Base-by-base conservation (phyloP, 805 yeast species). In the Saccharomycopsis babjevae region DNA sequence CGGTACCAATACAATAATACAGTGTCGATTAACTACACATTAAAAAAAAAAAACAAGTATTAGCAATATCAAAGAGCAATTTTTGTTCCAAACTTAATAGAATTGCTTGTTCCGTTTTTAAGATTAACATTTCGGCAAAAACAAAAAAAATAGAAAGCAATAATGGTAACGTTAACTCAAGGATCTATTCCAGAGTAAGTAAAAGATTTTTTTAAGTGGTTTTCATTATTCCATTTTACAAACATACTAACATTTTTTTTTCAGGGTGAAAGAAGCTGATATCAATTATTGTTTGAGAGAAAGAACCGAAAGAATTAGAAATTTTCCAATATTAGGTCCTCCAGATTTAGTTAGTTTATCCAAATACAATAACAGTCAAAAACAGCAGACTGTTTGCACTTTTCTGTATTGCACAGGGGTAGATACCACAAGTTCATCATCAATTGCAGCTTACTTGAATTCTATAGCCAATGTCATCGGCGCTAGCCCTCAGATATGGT, bases 361-460 rank as follows among this genome's bases (percentile, higher is more conserved):
- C 58, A 83, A 78, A 64, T 71, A 71, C 34, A 68, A 69, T 68
- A 18, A 67, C 59, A 57, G 74, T 69, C 67, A 73, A 76, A 66
- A 75, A 77, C 74, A 76, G 75, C 74, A 76, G 75, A 83, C 78
- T 57, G 72, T 84, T n/a, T 88, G 90, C 10, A 86, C 94, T 1
- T 88, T 81, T 69, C 75, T 88, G 56, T 88, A 88, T 71, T 84
- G 82, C 66, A 80, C 89, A 0, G 96, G 96, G 6, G 78, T 84
- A 1, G 93, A 88, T 68, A 85, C 88, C 20, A 83, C 89, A 28
- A 85, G 83, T 67, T 81, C 89, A 16, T 88, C 94, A 1, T 80
- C 91, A 1, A 83, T 88, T 59, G 92, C 93, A 11, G 91, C 91
- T 1, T 83, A 84, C 61, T 73, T 88, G 61, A 88, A 86, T 69